Conservation (phyloP, 305 asterid genomes). For the Fraxinus albicans region DNA sequence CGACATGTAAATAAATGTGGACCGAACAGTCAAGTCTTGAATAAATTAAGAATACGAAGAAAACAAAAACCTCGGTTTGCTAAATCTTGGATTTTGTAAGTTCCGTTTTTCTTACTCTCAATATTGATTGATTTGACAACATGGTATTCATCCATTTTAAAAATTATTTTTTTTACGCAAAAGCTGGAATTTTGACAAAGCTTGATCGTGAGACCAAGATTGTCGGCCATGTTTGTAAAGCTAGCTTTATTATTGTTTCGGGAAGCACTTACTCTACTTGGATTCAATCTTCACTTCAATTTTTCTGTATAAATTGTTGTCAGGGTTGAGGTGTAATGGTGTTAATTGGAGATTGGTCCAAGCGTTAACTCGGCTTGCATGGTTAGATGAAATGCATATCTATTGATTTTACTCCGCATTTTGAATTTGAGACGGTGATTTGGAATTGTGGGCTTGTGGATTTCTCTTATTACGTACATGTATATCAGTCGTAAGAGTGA, state of each 20-base stretch:
- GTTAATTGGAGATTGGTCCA: neutral
- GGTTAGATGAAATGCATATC: neutral
- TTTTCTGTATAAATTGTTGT: neutral
- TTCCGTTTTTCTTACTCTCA: neutral
- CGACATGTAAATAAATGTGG: neutral
- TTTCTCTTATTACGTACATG: neutral
- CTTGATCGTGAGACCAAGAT: too few species aligned
- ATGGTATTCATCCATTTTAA: neutral
- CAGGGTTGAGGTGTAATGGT: neutral
- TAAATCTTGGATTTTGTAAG: neutral
- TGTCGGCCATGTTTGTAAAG: too few species aligned
- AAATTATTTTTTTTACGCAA: too few species aligned
- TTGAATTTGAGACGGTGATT: neutral
- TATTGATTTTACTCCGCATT: neutral
- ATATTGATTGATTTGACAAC: too few species aligned
- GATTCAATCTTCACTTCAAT: neutral
- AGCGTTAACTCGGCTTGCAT: neutral
- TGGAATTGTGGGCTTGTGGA: neutral
- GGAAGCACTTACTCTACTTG: neutral
- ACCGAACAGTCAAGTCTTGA: neutral
- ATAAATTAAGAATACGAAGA: neutral
- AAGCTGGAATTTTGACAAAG: neutral
- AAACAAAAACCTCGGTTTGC: neutral
- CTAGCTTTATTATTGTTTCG: neutral
- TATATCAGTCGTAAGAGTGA: neutral